Evolutionary conservation across 805 yeast species (phyloP).

Genomic region (Scheffersomyces coipomensis): DNA sequence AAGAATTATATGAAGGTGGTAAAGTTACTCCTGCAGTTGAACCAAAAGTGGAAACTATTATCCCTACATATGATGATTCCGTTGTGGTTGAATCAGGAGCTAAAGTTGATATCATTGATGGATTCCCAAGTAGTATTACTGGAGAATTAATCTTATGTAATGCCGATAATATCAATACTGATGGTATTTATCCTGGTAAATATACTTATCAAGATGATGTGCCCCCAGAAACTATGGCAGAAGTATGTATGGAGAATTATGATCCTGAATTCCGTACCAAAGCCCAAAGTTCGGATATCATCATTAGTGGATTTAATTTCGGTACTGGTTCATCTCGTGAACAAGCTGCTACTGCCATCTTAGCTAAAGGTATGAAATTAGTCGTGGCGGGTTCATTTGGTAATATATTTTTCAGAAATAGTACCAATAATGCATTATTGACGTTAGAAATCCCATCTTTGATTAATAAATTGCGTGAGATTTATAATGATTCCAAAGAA

Average conservation of each 20-base stretch:
- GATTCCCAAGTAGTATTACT: conserved; percentile 84
- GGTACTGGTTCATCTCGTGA: conserved; percentile 99
- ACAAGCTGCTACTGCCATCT: conserved; percentile 97
- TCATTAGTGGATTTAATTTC: conserved; percentile 89
- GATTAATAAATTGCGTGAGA: conserved; percentile 71
- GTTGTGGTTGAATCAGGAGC: conserved; percentile 31
- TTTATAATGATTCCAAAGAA: conserved; percentile 58
- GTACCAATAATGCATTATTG: conserved; percentile 92
- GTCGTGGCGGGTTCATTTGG: conserved; percentile 98
- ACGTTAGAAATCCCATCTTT: conserved; percentile 92
- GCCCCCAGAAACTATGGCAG: conserved; percentile 92
- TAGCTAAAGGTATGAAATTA: conserved; percentile 88
- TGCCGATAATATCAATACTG: conserved; percentile 96
- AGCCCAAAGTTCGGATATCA: conserved; percentile 84
- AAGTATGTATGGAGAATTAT: conserved; percentile 99
- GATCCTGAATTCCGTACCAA: conserved; percentile 83
- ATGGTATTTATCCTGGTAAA: conserved; percentile 98
- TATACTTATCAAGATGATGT: conserved; percentile 99
- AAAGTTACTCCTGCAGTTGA: conserved; percentile 45
- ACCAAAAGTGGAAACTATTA: conserved; percentile 41
- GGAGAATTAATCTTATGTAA: conserved; percentile 96
- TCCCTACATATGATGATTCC: conserved; percentile 24
- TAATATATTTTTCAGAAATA: conserved; percentile 92
- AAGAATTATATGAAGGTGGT: conserved; percentile 65
- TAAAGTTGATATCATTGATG: conserved; percentile 75